Evolutionary conservation across 352 stramenopile species (phyloP), one percentile per base, ranked within the genome.

Genomic region (Pythium brachiatum): DNA sequence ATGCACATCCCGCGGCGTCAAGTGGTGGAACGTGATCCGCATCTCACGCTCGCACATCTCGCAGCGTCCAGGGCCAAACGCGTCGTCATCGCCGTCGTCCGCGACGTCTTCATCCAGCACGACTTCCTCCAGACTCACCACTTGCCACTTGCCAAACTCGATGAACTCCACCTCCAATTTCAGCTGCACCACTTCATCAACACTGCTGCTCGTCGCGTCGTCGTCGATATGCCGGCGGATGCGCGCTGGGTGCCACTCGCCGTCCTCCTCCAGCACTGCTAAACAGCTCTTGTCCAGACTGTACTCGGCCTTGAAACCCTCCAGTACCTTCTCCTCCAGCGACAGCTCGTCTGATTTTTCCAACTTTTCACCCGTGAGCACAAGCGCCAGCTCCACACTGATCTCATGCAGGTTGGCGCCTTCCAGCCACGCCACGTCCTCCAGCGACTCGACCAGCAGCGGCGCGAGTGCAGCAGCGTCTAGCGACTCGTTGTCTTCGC

Each of bases 11-110:
- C 89, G 88, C 6, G 95, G 95, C 54, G 97, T 97, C 8, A 98
- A 72, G 63, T 98, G 95, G 72, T 98, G 95, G 7, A 83, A 82
- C 15, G 92, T 98, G 18, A 98, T 52, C 59, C 90, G 92, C 73
- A 97, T 97, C 11, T 79, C 75, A 21, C 95, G 83, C 72, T 97
- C 90, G 57, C 95, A 98, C 69, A 98, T 90, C 59, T 79, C 83
- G 51, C 95, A 98, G 34, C 60, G 23, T 2, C 58, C 38, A 8
- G 59, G 41, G 0, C n/a, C 23, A 13, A 79, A 36, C 18, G 64
- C 72, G 11, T 65, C 69, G 5, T 75, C 70, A 34, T 80, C 75
- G 54, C 78, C 69, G 32, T 73, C 59, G 48, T 67, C 77, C 9
- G 79, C 80, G n/a, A 90, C 64, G 53, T 94, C 75, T 63, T 94